A percentile compares a stretch with the other conserved stretches of the same genome.
phyloP scores from a whole-genome alignment of 2,329 filamentous ascomycete species.

The Cadophora gregata region DNA sequence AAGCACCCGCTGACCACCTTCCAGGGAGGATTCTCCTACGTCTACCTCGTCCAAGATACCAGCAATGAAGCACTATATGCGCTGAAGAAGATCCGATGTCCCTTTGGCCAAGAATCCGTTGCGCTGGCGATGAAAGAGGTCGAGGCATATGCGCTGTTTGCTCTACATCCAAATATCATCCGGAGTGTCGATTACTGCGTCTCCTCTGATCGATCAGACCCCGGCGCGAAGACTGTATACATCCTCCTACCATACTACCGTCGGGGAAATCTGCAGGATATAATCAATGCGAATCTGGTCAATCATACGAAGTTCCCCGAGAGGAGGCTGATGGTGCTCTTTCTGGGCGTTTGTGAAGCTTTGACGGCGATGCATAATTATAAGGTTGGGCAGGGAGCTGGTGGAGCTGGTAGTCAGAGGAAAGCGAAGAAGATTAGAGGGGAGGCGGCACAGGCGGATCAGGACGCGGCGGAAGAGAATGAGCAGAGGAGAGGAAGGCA shows the following conservation, averaged over 20 bases:
- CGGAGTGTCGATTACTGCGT: slow-evolving; percentile 83
- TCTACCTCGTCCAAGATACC: slow-evolving; percentile 96
- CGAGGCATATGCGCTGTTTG: slow-evolving; percentile 92
- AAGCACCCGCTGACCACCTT: slow-evolving; percentile 27
- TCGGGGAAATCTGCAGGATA: slow-evolving; percentile 93
- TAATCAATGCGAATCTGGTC: slow-evolving; percentile 98
- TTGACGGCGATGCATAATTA: slow-evolving; percentile 93
- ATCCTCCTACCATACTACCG: slow-evolving; percentile 95
- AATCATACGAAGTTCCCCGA: slow-evolving; percentile 93
- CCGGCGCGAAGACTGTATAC: slow-evolving; percentile 89
- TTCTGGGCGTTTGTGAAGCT: slow-evolving; percentile 89
- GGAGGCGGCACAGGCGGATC: slow-evolving; percentile 47
- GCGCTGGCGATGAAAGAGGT: slow-evolving; percentile 95
- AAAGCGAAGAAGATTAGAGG: slow-evolving; percentile 51
- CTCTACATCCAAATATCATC: slow-evolving; percentile 84
- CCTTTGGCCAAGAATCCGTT: slow-evolving; percentile 95
- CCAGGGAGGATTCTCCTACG: slow-evolving; percentile 96
- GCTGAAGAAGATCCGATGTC: slow-evolving; percentile 98
- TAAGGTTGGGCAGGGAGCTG: slow-evolving; percentile 65
- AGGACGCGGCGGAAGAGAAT: slow-evolving; percentile 48
- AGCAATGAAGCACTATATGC: slow-evolving; percentile 84
- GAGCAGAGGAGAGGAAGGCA: slow-evolving; percentile 50
- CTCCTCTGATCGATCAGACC: slow-evolving; percentile 71
- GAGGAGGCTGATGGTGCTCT: slow-evolving; percentile 83
- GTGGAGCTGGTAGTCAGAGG: slow-evolving; percentile 54